A percentile compares a stretch with the other conserved stretches of the same genome.
phyloP scores from a whole-genome alignment of 208 protist genomes.

The Trypanosoma conorhini region DNA sequence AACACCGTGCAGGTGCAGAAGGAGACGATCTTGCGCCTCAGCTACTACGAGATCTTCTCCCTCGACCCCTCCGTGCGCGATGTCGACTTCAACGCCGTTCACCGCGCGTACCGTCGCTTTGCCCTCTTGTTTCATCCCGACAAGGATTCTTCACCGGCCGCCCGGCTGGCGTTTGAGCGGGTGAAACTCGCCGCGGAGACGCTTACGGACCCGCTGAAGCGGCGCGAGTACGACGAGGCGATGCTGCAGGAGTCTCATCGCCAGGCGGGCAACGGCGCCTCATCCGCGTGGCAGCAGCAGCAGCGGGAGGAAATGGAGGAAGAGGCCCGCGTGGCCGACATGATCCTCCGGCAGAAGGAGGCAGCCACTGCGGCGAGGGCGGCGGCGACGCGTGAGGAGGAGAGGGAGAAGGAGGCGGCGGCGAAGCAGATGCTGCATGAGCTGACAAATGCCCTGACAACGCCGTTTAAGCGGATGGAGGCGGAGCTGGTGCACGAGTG shows the following conservation, averaged over 20 bases:
- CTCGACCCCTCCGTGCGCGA: constrained; percentile 19
- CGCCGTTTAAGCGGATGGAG: constrained; percentile 72
- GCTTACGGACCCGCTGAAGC: constrained; percentile 46
- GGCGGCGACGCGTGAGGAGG: constrained; percentile 30
- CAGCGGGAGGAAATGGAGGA: constrained; percentile 38
- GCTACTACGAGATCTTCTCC: constrained; percentile 70
- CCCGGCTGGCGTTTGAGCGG: constrained; percentile 61
- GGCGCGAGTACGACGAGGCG: constrained; percentile 38
- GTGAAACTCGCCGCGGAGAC: constrained; percentile 67
- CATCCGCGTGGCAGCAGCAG: constrained; percentile 28
- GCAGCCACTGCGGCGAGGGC: constrained; percentile 32
- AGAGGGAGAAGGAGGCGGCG: constrained; percentile 44
- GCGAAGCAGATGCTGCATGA: constrained; percentile 51
- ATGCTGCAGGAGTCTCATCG: constrained; percentile 10
- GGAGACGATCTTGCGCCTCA: constrained; percentile 49
- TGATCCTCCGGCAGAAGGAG: constrained; percentile 52
- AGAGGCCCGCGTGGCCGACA: constrained; percentile 54
- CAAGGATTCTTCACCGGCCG: constrained; percentile 72
- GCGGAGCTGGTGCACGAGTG: constrained; percentile 64
- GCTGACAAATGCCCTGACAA: constrained; percentile 56
- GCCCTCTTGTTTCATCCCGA: constrained; percentile 84
- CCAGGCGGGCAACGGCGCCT: neutral
- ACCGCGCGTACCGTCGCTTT: constrained; percentile 61
- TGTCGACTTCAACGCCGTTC: constrained; percentile 25
- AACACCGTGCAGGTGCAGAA: constrained; percentile 28